Conservation (phyloP, 2,329 filamentous ascomycete species). For the Boeremia exigua region DNA sequence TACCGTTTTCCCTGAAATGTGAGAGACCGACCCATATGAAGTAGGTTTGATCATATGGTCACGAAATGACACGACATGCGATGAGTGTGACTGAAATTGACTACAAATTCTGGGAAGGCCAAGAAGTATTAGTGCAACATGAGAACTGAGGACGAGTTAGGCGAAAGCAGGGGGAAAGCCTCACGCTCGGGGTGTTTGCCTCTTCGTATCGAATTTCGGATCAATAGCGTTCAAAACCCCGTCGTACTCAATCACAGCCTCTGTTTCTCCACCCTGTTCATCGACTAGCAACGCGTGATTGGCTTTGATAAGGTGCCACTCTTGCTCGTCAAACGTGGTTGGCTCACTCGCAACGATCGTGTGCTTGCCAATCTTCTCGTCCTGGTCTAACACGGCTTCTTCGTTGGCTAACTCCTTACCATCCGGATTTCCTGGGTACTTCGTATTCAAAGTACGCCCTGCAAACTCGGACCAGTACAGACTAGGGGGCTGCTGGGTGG, state of each 20-base stretch:
- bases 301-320: conserved; percentile 59
- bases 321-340: conserved; percentile 58
- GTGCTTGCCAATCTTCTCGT: conserved; percentile 57
- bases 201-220: conserved; percentile 33
- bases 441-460: conserved; percentile 59
- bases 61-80: no score
- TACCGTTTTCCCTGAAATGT: no score
- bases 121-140: neutral
- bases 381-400: conserved; percentile 43
- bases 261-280: conserved; percentile 47
- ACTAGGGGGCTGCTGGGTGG: conserved; percentile 58
- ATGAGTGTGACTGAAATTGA: no score
- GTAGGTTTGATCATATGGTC: no score
- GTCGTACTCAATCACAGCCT: conserved; percentile 48
- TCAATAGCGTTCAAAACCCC: conserved; percentile 49
- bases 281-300: conserved; percentile 56
- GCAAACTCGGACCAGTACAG: conserved; percentile 60
- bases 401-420: conserved; percentile 45
- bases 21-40: no score
- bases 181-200: neutral
- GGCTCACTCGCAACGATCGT: conserved; percentile 62
- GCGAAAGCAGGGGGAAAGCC: no score
- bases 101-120: neutral
- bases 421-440: conserved; percentile 58
- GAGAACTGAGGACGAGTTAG: no score